Evolutionary conservation across 164 flowering plant genomes (phyloP).

Genomic region (Annona squamosa): DNA sequence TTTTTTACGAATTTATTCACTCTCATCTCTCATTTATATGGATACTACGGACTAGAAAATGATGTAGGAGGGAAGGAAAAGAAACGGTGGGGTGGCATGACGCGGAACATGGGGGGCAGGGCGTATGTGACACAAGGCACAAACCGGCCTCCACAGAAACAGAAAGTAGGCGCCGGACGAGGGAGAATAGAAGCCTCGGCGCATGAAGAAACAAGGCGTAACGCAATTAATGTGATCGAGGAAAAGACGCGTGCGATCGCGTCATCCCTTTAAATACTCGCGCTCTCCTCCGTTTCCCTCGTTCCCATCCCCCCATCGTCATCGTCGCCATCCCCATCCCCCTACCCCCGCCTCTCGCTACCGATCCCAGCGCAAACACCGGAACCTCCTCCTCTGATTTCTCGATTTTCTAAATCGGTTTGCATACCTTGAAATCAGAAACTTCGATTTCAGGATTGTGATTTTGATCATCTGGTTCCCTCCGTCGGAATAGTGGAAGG

Average conservation of each 20-base stretch:
- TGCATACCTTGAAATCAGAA: conserved; percentile 1
- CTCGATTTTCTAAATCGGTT: neutral
- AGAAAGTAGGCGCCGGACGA: neutral
- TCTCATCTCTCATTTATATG: neutral
- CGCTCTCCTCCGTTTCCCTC: neutral
- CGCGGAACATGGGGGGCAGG: neutral
- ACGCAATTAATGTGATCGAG: conserved; percentile 22
- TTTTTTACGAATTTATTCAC: neutral
- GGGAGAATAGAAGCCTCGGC: conserved; percentile 5
- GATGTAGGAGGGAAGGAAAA: neutral
- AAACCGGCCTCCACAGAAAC: neutral
- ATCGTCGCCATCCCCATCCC: neutral
- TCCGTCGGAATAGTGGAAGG: neutral
- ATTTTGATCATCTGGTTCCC: conserved; percentile 4
- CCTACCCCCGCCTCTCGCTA: neutral
- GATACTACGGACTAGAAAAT: neutral
- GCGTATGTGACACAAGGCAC: neutral
- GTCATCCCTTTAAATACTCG: conserved; percentile 27
- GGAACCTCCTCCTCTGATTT: neutral
- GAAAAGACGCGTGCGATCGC: conserved; percentile 26
- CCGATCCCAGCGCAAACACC: neutral
- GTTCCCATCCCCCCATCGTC: neutral
- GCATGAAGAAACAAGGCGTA: neutral
- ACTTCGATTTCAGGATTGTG: neutral
- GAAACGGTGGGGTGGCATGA: neutral